phyloP scores from a whole-genome alignment of 768 basidiomycete genomes.

The Agaricus subrufescens region DNA sequence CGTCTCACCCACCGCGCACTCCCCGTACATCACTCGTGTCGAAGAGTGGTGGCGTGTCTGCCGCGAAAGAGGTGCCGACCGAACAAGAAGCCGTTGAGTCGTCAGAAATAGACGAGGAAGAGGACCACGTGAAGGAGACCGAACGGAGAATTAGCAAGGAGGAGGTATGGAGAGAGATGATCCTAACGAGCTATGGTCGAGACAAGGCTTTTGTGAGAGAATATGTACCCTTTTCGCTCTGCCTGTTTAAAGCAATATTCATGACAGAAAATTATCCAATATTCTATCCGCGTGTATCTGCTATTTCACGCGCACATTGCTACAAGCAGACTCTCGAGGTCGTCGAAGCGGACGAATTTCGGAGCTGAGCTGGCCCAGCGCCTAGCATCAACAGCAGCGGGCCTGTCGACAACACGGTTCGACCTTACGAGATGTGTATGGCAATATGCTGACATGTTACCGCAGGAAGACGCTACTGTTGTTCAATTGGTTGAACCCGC shows the following conservation, averaged over 20 bases:
- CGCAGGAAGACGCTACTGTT: constrained; percentile 73
- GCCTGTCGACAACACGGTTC: constrained; percentile 74
- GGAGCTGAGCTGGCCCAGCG: constrained; percentile 55
- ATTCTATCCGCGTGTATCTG: constrained; percentile 70
- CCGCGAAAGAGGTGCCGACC: constrained; percentile 36
- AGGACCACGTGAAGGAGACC: constrained; percentile 37
- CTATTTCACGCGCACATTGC: constrained; percentile 58
- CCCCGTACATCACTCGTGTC: constrained; percentile 53
- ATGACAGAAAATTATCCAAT: constrained; percentile 80
- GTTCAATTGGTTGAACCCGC: constrained; percentile 80
- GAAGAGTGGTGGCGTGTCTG: constrained; percentile 36
- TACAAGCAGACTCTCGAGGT: constrained; percentile 41
- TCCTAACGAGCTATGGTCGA: constrained; percentile 72
- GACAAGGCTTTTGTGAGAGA: constrained; percentile 80
- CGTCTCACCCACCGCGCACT: constrained; percentile 74
- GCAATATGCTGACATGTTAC: background rate
- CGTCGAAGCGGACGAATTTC: constrained; percentile 42
- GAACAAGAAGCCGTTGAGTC: constrained; percentile 33
- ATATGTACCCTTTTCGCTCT: background rate
- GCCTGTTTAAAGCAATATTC: background rate
- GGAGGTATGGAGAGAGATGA: constrained; percentile 78
- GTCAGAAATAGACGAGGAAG: constrained; percentile 46
- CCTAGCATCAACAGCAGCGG: constrained; percentile 55
- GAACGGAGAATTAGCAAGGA: constrained; percentile 48
- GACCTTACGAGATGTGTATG: constrained; percentile 8